These are phyloP conservation scores for Climacium dendroides DNA, from an alignment of 225 moss, liverwort and hornwort genomes.

Conservation along the genomic window DNA sequence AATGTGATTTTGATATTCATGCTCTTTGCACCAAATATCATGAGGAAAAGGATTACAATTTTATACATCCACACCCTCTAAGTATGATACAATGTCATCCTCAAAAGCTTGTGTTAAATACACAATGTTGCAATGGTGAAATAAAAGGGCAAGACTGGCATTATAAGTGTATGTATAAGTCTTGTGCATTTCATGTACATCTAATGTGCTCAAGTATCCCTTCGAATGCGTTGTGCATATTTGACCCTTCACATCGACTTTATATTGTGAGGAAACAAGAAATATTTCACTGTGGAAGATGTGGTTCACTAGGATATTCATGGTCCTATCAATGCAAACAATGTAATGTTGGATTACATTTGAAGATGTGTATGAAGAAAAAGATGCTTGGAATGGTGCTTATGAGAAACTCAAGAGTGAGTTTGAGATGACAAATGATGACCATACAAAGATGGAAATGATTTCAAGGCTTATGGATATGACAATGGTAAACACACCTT, in stretches of 20 bases:
- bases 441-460: neutral
- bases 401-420: neutral
- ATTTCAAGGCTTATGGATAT: neutral
- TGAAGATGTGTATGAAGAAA: rapidly evolving
- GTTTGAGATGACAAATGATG: neutral
- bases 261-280: rapidly evolving
- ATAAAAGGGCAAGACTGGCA: rapidly evolving
- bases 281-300: neutral
- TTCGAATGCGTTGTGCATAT: rapidly evolving
- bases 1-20: neutral
- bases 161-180: rapidly evolving
- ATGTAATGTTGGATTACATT: neutral
- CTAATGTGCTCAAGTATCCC: rapidly evolving
- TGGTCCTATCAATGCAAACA: rapidly evolving
- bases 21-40: neutral
- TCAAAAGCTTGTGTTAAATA: neutral
- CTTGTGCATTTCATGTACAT: neutral
- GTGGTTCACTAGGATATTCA: neutral
- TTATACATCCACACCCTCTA: rapidly evolving
- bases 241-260: neutral
- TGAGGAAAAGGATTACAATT: rapidly evolving
- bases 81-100: neutral
- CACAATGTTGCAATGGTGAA: neutral
- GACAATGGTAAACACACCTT: rapidly evolving
- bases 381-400: rapidly evolving